Evolutionary conservation across 148 eudicot species (phyloP).

Genomic region (Suaeda aralocaspica): DNA sequence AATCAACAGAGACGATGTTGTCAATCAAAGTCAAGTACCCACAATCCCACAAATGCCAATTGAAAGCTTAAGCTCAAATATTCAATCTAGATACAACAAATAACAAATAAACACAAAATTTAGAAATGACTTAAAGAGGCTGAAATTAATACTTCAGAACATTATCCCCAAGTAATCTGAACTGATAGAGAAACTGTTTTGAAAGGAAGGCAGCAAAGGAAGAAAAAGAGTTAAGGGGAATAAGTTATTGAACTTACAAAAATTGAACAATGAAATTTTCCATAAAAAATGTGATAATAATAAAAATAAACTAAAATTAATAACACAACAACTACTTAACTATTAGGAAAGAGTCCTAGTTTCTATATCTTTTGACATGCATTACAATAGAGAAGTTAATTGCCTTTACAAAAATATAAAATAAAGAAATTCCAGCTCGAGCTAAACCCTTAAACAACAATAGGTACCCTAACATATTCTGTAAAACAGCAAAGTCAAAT

Average conservation of each 20-base stretch:
- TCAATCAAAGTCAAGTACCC: background rate
- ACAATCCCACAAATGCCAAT: background rate
- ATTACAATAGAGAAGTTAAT: background rate
- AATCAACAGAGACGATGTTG: background rate
- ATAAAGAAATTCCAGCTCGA: background rate
- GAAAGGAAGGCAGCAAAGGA: background rate
- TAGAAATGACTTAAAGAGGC: background rate
- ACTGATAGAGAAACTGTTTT: background rate
- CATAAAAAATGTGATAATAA: background rate
- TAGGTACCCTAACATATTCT: background rate
- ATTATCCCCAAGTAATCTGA: background rate
- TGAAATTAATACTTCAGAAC: background rate
- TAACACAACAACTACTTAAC: too few species aligned
- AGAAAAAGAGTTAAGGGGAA: background rate
- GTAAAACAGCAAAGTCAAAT: background rate
- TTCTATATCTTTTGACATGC: background rate
- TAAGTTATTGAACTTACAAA: background rate
- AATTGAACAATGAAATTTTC: background rate
- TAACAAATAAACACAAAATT: background rate
- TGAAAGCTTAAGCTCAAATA: background rate
- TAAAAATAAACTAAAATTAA: too few species aligned
- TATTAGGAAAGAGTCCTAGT: too few species aligned
- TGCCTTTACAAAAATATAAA: background rate
- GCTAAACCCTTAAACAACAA: background rate
- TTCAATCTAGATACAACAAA: background rate